Base-by-base conservation (phyloP, 106 monocot genomes). In the Apostasia ramifera region DNA sequence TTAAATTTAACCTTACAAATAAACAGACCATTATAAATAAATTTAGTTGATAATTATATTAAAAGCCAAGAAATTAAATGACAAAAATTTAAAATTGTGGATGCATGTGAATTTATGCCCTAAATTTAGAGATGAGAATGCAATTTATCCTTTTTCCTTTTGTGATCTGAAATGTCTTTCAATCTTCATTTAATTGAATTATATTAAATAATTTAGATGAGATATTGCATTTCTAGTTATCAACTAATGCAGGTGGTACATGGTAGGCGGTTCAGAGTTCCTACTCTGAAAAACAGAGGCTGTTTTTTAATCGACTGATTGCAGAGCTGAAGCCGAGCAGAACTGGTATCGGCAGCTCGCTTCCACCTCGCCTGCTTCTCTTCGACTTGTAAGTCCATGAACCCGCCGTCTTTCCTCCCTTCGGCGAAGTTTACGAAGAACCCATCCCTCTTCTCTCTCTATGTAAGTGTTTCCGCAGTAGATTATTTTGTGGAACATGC, bases 361-460 rank as follows among this genome's bases (percentile, higher is more conserved):
- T 62, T 62, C 39, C 41, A 8, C 3, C 61, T 12, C 61, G 42
- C 61, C 61, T 40, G 40, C 59, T 58, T 56, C 56, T 56, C 56
- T 56, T 58, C 58, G 11, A 39, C 58, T 58, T 58, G 15, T 15
- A 58, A 58, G 58, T 39, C 6, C 39, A 40, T 38, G 2, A 11
- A 15, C 58, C 38, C 6, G 8, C 15, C 7, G 4, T 40, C 5
- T 10, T 61, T 6, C 40, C 40, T 59, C 59, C 41, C 59, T 40
- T 26, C 26, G 26, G 26, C 26, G 26, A 26, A 26, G 26, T 26
- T 26, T 0, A 26, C 26, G 26, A 26, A 26, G 39, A 6, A 11
- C 58, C 58, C 38, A 7, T 26, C 15, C 7, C 38, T 40, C 5
- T 10, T 61, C 12, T 59, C 40, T 59, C 59, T 59, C 59, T 40